Evolutionary conservation across 129 eudicot genomes (phyloP).

Genomic region (Chrysanthemum lavandulifolium): DNA sequence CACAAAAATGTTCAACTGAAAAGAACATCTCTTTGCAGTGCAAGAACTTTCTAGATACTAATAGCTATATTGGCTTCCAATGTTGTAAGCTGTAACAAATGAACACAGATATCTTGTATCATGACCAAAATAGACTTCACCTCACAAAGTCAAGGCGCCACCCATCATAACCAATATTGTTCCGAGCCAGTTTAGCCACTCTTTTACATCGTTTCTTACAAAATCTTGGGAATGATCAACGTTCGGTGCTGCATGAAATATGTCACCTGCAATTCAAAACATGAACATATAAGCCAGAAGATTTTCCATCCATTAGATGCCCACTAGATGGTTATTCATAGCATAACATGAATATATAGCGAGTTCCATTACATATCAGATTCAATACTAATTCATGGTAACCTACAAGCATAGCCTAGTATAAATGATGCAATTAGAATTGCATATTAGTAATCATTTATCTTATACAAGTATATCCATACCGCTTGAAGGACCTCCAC

Average conservation of each 20-base stretch:
- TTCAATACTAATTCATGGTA: neutral
- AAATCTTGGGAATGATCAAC: conserved; percentile 73
- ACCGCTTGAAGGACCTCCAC: conserved; percentile 62
- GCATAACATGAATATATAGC: neutral
- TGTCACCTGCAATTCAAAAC: conserved; percentile 49
- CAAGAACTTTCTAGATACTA: no score
- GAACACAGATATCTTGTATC: no score
- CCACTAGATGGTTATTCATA: conserved; percentile 6
- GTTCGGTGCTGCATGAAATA: conserved; percentile 81
- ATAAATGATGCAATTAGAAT: conserved; percentile 15
- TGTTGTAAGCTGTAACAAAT: no score
- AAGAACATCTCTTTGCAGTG: neutral
- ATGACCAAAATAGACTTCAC: conserved; percentile 29
- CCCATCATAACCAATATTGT: conserved; percentile 65
- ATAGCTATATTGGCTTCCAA: no score
- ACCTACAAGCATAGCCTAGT: conserved; percentile 7
- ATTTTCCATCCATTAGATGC: neutral
- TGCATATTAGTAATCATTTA: conserved; percentile 5
- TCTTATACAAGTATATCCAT: conserved; percentile 19
- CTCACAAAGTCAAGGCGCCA: conserved; percentile 86
- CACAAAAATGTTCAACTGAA: neutral
- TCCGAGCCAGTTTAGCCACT: conserved; percentile 69
- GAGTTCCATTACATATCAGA: conserved; percentile 12
- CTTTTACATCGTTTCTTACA: conserved; percentile 51
- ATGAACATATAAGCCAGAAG: conserved; percentile 22